Evolutionary conservation across 129 eudicot genomes (phyloP), one percentile per base, ranked within the genome.

Genomic region (Centaurea solstitialis): DNA sequence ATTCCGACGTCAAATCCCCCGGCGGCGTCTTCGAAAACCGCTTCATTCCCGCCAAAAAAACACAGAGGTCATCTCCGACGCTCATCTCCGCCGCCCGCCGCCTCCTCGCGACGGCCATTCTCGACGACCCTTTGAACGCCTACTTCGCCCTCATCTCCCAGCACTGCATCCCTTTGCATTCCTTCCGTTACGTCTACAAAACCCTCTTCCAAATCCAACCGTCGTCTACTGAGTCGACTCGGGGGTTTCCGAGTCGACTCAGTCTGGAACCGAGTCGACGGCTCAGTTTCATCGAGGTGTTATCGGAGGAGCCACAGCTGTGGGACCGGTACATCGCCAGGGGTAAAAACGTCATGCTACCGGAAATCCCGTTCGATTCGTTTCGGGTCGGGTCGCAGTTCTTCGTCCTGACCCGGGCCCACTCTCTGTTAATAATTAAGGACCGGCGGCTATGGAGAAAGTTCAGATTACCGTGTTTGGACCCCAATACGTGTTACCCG

Each of bases 321-420:
- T 81, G 84, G 87, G 92, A 88, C 79, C 71, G 97, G 73, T 92
- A 92, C 84, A 74, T 26, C n/a, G 89, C 93, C 23, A 72, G 97
- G 30, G 97, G 97, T 2, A 70, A 83, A 35, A 38, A 85, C 79
- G 83, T 65, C n/a, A 90, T 92, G 97, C 68, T 92, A 12, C 94
- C 97, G 0, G 97, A 92, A 72, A 77, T 92, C 8, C 91, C 94
- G 8, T 92, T 90, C 69, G 82, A 85, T 35, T 62, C 73, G 64
- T 92, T 92, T 76, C 89, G 97, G 38, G 77, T 85, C 37, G 97
- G 97, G 72, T 92, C 97, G 5, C 97, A 92, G 84, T 92, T 92
- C 69, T 90, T 83, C 41, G 41, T 80, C 0, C 47, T 92, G 84
- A 85, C 81, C 26, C 85, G 94, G 45, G 28, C 68, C 9, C 94